phyloP scores from a whole-genome alignment of 2,329 filamentous ascomycete genomes.

The Tolypocladium cylindrosporum region DNA sequence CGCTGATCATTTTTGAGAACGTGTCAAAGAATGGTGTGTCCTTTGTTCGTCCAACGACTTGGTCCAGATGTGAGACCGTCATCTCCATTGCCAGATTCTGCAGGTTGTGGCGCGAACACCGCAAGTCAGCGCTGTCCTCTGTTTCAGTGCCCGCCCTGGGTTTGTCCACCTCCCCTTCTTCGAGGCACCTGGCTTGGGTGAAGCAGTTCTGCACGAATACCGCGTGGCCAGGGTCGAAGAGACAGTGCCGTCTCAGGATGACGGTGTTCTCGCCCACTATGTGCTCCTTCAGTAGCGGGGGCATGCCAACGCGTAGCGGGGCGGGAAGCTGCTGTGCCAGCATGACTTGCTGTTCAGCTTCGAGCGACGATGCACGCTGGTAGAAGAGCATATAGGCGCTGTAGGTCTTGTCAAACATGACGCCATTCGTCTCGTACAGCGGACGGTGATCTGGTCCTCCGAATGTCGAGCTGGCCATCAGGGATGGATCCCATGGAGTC shows the following conservation, averaged over 20 bases:
- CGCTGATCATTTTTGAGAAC: slow-evolving; percentile 39
- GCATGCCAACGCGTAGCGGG: slow-evolving; percentile 33
- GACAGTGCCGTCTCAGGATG: slow-evolving; percentile 65
- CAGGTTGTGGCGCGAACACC: slow-evolving; percentile 12
- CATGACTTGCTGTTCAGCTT: slow-evolving; percentile 38
- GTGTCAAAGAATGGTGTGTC: slow-evolving; percentile 53
- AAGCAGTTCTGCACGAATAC: slow-evolving; percentile 57
- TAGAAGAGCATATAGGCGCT: slow-evolving; percentile 99
- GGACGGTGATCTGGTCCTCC: slow-evolving; percentile 55
- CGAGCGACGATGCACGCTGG: slow-evolving; percentile 62
- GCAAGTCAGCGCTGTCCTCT: neutral
- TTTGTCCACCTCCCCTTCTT: slow-evolving; percentile 11
- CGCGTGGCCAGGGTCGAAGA: slow-evolving; percentile 65
- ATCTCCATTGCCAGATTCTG: slow-evolving; percentile 44
- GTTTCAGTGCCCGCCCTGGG: neutral
- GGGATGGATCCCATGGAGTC: slow-evolving; percentile 59
- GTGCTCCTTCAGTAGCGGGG: slow-evolving; percentile 37
- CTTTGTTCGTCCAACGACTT: slow-evolving; percentile 63
- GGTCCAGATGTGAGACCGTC: slow-evolving; percentile 59
- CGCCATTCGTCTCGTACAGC: slow-evolving; percentile 33
- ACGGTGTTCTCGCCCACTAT: slow-evolving; percentile 65
- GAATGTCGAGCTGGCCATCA: slow-evolving; percentile 70
- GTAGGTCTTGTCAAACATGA: slow-evolving; percentile 56
- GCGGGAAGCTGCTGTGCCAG: slow-evolving; percentile 16
- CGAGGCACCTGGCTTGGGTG: slow-evolving; percentile 40